phyloP scores from a whole-genome alignment of 2,329 filamentous ascomycete genomes.

The Colletotrichum sp. region DNA sequence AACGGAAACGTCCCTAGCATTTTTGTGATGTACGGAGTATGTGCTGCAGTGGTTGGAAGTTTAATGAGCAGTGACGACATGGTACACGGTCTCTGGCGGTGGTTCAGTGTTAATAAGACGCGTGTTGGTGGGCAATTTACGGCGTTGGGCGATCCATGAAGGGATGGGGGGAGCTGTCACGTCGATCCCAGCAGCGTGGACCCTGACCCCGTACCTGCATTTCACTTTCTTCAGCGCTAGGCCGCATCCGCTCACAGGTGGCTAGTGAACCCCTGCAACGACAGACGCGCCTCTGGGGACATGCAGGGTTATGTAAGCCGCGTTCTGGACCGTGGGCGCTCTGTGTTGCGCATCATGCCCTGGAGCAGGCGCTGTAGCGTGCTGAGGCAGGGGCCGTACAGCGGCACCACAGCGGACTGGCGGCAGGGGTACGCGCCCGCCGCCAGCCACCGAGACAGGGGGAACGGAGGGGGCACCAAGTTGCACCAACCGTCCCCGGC shows the following conservation, averaged over 20 bases:
- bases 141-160: neutral
- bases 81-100: neutral
- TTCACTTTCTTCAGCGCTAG: conserved; percentile 18
- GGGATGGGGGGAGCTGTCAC: neutral
- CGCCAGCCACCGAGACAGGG: conserved; percentile 13
- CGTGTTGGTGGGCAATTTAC: neutral
- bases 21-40: too few species aligned
- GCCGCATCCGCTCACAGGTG: conserved; percentile 4
- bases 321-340: neutral
- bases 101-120: neutral
- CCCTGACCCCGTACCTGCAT: conserved; percentile 16
- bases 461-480: neutral
- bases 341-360: neutral
- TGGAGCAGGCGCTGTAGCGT: neutral
- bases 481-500: neutral
- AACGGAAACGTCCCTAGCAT: neutral
- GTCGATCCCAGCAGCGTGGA: conserved; percentile 17
- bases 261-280: conserved; percentile 5
- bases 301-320: conserved; percentile 9
- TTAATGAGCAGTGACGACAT: neutral
- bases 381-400: neutral
- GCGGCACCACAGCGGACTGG: neutral
- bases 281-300: conserved; percentile 18
- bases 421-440: conserved; percentile 15
- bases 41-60: neutral